Base-by-base conservation (phyloP, 2,329 filamentous ascomycete species). In the Xylaria arbuscula region DNA sequence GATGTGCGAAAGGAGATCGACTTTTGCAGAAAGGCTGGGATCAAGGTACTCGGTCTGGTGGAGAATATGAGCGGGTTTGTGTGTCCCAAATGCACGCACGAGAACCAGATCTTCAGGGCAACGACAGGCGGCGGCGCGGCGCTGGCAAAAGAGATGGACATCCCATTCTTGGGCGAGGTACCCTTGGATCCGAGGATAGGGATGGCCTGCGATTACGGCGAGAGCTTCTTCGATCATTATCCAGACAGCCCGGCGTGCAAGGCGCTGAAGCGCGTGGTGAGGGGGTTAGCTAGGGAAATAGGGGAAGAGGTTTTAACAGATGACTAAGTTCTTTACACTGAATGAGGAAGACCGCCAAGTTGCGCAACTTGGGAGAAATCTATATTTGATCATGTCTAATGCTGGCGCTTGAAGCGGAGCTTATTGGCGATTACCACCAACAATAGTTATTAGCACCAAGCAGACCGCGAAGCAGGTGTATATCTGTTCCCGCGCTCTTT, bases 11-110 rank as follows among this genome's bases (percentile, higher is more conserved):
- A 98, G 82, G 96, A 99, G 81, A 95, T 99, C 67, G 95, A 99
- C 77, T 99, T 99, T 78, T 99, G 97, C 81, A 87, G 90, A 67
- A 99, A 99, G 82, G 96, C 96, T 0, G 93, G 93, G 3, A 98
- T 99, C 73, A 87, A 86, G 56, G 89, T 99, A 7, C 80, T 99
- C 3, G 96, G 96, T 0, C 84, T 99, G 48, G 96, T 97, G 17
- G 96, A 99, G 84, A 99, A 99, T 78, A 99, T 99, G 96, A 93
- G 91, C 67, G 93, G 94, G 3, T 99, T 98, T 75, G 94, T 99
- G 62, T 99, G 96, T 78, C 94, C 94, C 10, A 95, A 93, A 65
- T 99, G 96, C 81, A 92, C 89, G 63, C 90, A 94, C 72, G 84
- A 89, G 78, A 91, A 87, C 75, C 89, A 97, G 79, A 97, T 99